Base-by-base conservation (phyloP, 116 monocot genomes). In the Iris pallida region DNA sequence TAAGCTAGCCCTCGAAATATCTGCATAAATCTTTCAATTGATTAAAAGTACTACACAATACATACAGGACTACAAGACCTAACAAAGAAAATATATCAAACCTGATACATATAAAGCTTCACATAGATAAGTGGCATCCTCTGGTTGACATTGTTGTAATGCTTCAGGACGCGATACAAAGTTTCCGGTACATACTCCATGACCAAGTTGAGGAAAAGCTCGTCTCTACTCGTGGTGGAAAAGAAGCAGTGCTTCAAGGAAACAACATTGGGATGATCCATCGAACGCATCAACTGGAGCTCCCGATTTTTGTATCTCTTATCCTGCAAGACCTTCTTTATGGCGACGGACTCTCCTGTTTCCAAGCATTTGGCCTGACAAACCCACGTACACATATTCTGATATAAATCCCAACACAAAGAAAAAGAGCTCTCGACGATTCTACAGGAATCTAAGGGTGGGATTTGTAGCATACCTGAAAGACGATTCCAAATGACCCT, bases 1-100 rank as follows among this genome's bases (percentile, higher is more conserved):
- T 90, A 94, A 64, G 90, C 94, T 14, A 94, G 42, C 5, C 87
- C 90, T 67, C 85, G 85, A 71, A 94, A 90, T 49, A 94, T 85
- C 94, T 94, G 74, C 54, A 79, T 12, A 45, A 65, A 57, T 48
- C 49, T 56, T 16, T 4, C 42, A 64, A 20, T n/a, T 51, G 51
- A 30, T 16, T 40, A n/a, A n/a, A n/a, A n/a, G n/a, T n/a, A 66
- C n/a, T 66, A 51, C 13, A 48, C 67, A 53, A 41, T 9, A 49
- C 42, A 54, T 5, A 42, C n/a, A 42, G 30, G 30, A 1, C 0
- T 30, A 30, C 30, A 30, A 30, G 30, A 0, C 30, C 30, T 30
- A 30, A 72, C 69, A 13, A 56, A 18, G 42, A 51, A 18, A 43
- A 42, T 30, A 43, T 71, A 45, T 14, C 2, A 61, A 4, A 82